Evolutionary conservation across 1,139 yeast species (phyloP).

Genomic region (Fermentozyma sake): DNA sequence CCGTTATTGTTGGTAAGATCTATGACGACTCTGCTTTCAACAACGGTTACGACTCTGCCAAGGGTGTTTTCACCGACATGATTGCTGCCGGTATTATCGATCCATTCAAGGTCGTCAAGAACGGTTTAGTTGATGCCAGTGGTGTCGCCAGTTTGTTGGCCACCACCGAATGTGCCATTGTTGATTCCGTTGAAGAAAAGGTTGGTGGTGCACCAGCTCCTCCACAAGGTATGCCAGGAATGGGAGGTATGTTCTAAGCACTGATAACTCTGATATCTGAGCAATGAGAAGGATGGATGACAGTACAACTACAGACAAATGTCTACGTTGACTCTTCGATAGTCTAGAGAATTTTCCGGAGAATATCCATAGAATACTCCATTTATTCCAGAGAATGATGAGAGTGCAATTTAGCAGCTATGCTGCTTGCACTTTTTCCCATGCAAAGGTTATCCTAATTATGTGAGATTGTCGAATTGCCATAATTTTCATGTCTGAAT

Average conservation of each 20-base stretch:
- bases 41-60: constrained; percentile 90
- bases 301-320: no score
- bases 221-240: constrained; percentile 46
- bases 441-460: no score
- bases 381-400: no score
- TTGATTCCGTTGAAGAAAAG: constrained; percentile 92
- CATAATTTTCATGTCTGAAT: no score
- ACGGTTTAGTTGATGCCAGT: constrained; percentile 94
- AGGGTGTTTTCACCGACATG: constrained; percentile 95
- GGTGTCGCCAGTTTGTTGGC: constrained; percentile 98
- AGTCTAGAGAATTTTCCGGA: no score
- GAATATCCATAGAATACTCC: no score
- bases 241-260: constrained; percentile 26
- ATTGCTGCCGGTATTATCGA: constrained; percentile 96
- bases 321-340: no score
- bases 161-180: constrained; percentile 98
- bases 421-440: no score
- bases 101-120: constrained; percentile 98
- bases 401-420: no score
- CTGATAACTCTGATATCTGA: no score
- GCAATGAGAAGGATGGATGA: no score
- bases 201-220: constrained; percentile 59
- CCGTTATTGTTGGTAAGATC: constrained; percentile 95
- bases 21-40: constrained; percentile 84
- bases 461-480: no score